These are phyloP conservation scores for Trichopus zeylanicus DNA, from an alignment of 116 monocot genomes.

Conservation along the genomic window DNA sequence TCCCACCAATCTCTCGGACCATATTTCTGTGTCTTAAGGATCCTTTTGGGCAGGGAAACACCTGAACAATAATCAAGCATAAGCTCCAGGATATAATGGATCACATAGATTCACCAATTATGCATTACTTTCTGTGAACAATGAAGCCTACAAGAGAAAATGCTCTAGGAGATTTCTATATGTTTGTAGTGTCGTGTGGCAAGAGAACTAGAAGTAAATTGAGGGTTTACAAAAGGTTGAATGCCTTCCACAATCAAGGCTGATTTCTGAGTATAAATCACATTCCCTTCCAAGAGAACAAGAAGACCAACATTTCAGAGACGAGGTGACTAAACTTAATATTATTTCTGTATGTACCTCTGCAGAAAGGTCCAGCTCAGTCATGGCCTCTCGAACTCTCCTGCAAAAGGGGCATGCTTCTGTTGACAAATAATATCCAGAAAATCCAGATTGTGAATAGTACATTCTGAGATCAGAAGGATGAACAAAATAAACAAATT, in stretches of 20 bases:
- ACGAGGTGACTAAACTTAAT: background rate
- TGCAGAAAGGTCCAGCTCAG: constrained; percentile 73
- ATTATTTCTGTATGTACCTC: constrained; percentile 36
- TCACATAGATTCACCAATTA: background rate
- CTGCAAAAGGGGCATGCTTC: constrained; percentile 97
- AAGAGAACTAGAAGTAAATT: background rate
- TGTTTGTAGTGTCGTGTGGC: background rate
- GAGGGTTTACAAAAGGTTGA: background rate
- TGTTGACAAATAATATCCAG: constrained; percentile 42
- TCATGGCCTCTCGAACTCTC: constrained; percentile 81
- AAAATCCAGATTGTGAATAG: constrained; percentile 17
- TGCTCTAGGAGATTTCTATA: background rate
- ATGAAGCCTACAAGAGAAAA: background rate
- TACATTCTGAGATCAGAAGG: background rate
- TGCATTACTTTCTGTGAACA: background rate
- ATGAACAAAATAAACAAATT: background rate
- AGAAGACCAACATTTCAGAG: background rate
- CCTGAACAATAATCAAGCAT: constrained; percentile 24
- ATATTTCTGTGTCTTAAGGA: constrained; percentile 66
- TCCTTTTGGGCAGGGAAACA: constrained; percentile 94
- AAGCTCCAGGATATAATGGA: background rate
- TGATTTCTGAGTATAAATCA: background rate
- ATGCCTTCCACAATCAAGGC: too few species aligned
- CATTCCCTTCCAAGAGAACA: background rate
- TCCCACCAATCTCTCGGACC: constrained; percentile 53